Base-by-base conservation (phyloP, 495 filamentous ascomycete species). In the Penicillium mononematosum region DNA sequence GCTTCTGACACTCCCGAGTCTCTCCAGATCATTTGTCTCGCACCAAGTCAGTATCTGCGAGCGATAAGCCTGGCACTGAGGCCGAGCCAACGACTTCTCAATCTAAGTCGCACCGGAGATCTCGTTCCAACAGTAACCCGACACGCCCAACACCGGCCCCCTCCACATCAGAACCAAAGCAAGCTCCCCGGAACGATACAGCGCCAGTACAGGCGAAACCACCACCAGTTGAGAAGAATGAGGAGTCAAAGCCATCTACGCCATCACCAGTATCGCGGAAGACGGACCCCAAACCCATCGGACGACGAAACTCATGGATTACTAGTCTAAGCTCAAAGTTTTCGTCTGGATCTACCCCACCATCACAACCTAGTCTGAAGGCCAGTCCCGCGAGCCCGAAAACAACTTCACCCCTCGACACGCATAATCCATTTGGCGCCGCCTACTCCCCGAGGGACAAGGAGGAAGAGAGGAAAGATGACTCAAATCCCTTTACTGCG, bases 271-370 rank as follows among this genome's bases (percentile, higher is more conserved):
- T 50, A 16, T 20, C 68, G 24, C 63, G 66, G 41, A 77, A 73
- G 53, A 73, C 61, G 42, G 59, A 71, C 3, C 65, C 78, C 2
- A 82, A 78, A 54, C 68, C 72, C 1, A 62, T 71, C 36, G 67
- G 79, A 50, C 78, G 91, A 53, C 78, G 87, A 55, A 87, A 83
- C 41, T 96, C 92, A 20, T 98, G 93, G 93, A 88, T 98, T 56
- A 90, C 89, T 31, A 95, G 83, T 59, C 80, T 97, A 50, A 96
- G 91, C 59, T 95, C 91, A 56, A 97, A 94, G 66, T 96, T 98
- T 74, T 91, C 90, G 8, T 83, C 82, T 11, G 88, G 83, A n/a
- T 80, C 79, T 24, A 79, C 70, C 29, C 74, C 77, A 36, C 73
- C 74, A 50, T 73, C 70, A 49, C 73, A 78, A 50, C 72, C 76